Percentiles rank a stretch among this genome's conserved stretches.
These are phyloP conservation scores for maize (Zea mays) DNA, from an alignment of 176 grass and related monocot species.

Conservation along the genomic window DNA sequence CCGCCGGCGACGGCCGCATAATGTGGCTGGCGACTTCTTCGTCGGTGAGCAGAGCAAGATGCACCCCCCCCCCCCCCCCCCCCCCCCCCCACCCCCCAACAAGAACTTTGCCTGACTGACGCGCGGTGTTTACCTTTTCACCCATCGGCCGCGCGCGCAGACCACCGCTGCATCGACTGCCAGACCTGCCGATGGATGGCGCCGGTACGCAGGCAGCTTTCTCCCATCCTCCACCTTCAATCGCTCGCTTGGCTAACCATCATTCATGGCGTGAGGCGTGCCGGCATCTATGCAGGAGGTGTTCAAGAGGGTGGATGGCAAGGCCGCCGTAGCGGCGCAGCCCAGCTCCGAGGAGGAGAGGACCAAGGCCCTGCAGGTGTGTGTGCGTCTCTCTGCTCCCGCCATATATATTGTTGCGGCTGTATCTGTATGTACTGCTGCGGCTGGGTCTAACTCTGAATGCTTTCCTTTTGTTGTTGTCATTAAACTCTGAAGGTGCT, in stretches of 20 bases:
- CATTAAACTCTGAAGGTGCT: not conserved
- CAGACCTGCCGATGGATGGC: conserved; percentile 96
- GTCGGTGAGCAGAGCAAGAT: conserved; percentile 51
- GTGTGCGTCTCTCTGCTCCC: not conserved
- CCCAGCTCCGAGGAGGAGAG: conserved; percentile 58
- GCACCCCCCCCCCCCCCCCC: not conserved
- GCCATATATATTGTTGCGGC: too few relatives aligned
- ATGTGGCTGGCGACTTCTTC: conserved; percentile 67
- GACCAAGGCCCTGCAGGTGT: conserved; percentile 71
- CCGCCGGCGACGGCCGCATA: conserved; percentile 48
- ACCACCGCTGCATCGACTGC: conserved; percentile 86
- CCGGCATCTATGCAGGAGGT: conserved; percentile 44
- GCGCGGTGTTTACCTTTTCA: not conserved
- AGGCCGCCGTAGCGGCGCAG: conserved; percentile 64
- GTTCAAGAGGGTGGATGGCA: conserved; percentile 60
- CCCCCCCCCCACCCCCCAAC: not conserved
- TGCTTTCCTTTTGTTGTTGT: not conserved
- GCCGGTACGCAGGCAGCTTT: conserved; percentile 34
- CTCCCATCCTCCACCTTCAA: not conserved
- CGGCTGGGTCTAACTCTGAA: not conserved
- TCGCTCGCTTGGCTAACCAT: not conserved
- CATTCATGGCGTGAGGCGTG: too few relatives aligned
- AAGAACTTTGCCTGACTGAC: not conserved
- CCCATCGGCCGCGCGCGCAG: conserved; percentile 21
- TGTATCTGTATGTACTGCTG: too few relatives aligned